Conservation (phyloP, 163 green algal species). For the Chlamydomonas reinhardtii region DNA sequence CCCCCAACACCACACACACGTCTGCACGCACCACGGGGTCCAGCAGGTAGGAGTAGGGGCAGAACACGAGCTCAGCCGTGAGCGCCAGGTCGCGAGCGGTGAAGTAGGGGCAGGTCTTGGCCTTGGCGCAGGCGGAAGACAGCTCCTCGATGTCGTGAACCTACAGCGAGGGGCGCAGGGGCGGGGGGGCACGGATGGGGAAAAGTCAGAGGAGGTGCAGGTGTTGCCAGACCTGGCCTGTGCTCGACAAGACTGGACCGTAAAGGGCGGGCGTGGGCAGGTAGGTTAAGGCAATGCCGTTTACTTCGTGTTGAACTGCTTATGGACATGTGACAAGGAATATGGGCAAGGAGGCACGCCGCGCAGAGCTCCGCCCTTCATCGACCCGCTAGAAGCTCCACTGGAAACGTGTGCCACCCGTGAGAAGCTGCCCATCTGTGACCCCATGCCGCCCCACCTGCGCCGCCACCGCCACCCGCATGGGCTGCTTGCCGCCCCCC, state of each 20-base stretch:
- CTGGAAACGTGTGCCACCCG: too few relatives aligned
- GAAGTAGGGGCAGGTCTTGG: slow-evolving; percentile 93
- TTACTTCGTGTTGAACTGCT: too few relatives aligned
- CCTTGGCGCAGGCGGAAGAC: slow-evolving; percentile 54
- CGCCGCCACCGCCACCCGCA: background rate
- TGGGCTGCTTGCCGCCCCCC: background rate
- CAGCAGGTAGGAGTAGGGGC: slow-evolving; percentile 95
- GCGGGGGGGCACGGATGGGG: background rate
- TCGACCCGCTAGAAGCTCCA: too few relatives aligned
- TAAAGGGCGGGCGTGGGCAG: too few relatives aligned
- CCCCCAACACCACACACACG: background rate
- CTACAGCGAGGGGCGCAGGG: slow-evolving; percentile 24
- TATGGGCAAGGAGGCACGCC: background rate
- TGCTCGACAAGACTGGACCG: too few relatives aligned
- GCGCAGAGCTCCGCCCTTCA: too few relatives aligned
- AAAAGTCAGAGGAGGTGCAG: too few relatives aligned
- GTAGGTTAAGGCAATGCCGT: too few relatives aligned
- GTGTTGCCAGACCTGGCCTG: too few relatives aligned
- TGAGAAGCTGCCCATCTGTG: too few relatives aligned
- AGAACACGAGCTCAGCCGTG: slow-evolving; percentile 95
- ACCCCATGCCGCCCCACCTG: background rate
- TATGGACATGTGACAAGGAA: too few relatives aligned
- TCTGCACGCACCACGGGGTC: slow-evolving; percentile 51
- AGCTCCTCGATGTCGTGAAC: slow-evolving; percentile 97
- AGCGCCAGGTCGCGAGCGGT: slow-evolving; percentile 66